Conservation (phyloP, 345 rosid genomes). For the Eutrema yunnanense region DNA sequence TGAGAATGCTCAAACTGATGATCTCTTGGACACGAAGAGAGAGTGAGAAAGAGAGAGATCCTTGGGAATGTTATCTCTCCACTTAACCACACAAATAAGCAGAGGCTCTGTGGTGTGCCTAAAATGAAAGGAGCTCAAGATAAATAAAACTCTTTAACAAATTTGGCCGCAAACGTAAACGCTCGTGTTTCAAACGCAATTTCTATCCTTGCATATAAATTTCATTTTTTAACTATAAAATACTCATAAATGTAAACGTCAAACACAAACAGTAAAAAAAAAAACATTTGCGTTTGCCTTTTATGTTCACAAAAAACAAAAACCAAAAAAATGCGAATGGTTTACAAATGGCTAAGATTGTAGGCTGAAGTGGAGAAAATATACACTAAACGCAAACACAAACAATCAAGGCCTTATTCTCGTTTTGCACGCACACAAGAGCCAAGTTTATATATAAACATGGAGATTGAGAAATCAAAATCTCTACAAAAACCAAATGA, state of each 20-base stretch:
- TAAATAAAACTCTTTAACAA: too few relatives aligned
- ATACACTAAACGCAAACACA: too few relatives aligned
- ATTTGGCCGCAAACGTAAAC: too few relatives aligned
- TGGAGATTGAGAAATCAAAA: constrained; percentile 13
- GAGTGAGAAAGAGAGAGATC: not conserved
- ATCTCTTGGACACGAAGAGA: constrained; percentile 11
- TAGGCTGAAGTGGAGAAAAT: too few relatives aligned
- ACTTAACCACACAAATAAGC: constrained; percentile 64
- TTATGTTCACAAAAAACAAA: not conserved
- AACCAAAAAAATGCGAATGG: too few relatives aligned
- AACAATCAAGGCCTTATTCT: not conserved
- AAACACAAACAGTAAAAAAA: not conserved
- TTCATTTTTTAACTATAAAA: too few relatives aligned
- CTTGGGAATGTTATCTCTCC: constrained; percentile 38
- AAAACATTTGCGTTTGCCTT: not conserved
- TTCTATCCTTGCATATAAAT: too few relatives aligned
- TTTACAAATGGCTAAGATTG: too few relatives aligned
- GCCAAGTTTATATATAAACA: constrained; percentile 3
- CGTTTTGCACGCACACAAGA: not conserved
- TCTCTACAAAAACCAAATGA: constrained; percentile 5
- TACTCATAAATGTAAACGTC: not conserved
- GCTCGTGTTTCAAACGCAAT: not conserved
- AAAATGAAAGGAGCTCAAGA: not conserved
- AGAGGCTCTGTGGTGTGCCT: constrained; percentile 24
- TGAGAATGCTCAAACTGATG: constrained; percentile 17